phyloP scores from a whole-genome alignment of 495 filamentous ascomycete species.

The Penicillium salamii region DNA sequence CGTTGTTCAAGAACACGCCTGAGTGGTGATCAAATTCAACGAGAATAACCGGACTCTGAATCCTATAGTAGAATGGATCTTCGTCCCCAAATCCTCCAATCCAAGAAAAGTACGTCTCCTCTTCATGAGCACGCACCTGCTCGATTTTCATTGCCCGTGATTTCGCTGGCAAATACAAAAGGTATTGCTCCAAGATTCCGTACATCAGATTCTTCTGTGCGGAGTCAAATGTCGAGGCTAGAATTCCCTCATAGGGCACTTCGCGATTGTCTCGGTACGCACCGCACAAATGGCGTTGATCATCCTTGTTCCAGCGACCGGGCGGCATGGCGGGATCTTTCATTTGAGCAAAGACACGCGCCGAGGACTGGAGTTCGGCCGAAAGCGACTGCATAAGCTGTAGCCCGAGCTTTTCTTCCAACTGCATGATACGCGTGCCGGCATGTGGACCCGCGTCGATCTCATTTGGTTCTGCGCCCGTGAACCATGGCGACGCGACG shows the following conservation, averaged over 20 bases:
- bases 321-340: constrained; percentile 59
- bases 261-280: constrained; percentile 74
- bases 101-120: constrained; percentile 74
- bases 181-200: constrained; percentile 55
- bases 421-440: constrained; percentile 61
- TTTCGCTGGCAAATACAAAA: constrained; percentile 58
- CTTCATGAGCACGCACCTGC: constrained; percentile 49
- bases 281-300: constrained; percentile 71
- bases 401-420: constrained; percentile 62
- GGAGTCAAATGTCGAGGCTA: constrained; percentile 37
- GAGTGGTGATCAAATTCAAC: constrained; percentile 80
- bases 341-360: constrained; percentile 54
- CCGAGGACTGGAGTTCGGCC: constrained; percentile 43
- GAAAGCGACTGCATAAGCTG: constrained; percentile 64
- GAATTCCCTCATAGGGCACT: constrained; percentile 69
- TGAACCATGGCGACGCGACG: constrained; percentile 68
- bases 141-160: constrained; percentile 50
- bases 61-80: constrained; percentile 72
- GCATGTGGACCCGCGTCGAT: constrained; percentile 61
- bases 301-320: constrained; percentile 71
- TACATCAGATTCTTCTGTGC: constrained; percentile 53
- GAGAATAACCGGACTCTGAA: constrained; percentile 70
- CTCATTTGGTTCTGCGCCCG: constrained; percentile 71
- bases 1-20: constrained; percentile 72
- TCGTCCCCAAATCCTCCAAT: constrained; percentile 64